Evolutionary conservation across 192 early-diverging fungal genomes (phyloP), one percentile per base, ranked within the genome.

Genomic region (Paraglomus brasilianum): DNA sequence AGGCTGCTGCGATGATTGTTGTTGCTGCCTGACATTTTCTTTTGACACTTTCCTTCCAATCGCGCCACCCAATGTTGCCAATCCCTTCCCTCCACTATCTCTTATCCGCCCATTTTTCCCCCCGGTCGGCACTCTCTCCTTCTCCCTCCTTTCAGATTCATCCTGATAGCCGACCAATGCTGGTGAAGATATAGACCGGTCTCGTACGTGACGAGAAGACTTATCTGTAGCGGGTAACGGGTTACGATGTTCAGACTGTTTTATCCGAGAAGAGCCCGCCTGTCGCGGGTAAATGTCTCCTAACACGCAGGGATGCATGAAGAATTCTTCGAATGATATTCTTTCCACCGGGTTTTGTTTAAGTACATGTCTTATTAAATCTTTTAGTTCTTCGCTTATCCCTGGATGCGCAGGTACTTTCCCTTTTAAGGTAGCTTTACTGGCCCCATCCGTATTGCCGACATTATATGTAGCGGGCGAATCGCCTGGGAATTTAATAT

Each of bases 321-420:
- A 98, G 72, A 99, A 98, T 69, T 93, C 92, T 55, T 94, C 93
- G 76, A 99, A 97, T 0, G 86, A 83, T 64, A 99, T 93, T 40
- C 97, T 83, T 72, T 97, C 95, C 0, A 81, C 75, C 0, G 97
- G 96, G 52, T 91, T 92, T 55, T 91, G 83, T 69, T 91, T 93
- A 21, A 99, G 78, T 21, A 99, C 77, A 52, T 87, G 79, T 53
- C 91, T 79, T 40, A 97, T 90, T 43, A 99, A 65, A 72, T 92
- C 88, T 70, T 93, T 91, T 44, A 95, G 69, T 60, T 95, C 92
- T 2, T 86, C 87, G 39, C 82, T 80, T 14, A 89, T 80, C 11
- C 79, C 73, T 4, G 53, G 71, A 9, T 21, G 63, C 30, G 50
- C 15, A 47, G 47, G 7, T 36, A 10, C 13, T 66, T 66, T 49